Conservation (phyloP, 139 green algal species). For the Closterium sp. region DNA sequence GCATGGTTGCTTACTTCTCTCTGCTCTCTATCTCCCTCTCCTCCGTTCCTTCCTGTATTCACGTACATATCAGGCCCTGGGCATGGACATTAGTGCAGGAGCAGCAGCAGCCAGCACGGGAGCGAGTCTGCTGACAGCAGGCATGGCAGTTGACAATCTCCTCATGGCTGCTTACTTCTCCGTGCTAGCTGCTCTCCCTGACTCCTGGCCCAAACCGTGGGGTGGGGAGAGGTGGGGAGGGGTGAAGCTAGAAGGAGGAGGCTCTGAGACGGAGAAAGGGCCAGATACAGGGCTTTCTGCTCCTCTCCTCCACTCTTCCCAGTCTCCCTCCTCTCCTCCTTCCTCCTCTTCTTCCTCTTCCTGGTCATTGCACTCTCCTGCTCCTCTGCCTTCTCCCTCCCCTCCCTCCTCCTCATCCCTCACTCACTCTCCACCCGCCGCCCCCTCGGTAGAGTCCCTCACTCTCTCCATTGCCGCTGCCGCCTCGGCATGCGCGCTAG, state of each 20-base stretch:
- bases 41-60: too few species aligned
- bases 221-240: not conserved
- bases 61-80: not conserved
- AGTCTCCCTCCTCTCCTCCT: not conserved
- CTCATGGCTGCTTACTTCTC: not conserved
- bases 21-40: not conserved
- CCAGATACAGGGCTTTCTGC: not conserved
- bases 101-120: not conserved
- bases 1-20: not conserved
- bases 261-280: not conserved
- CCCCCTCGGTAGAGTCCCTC: not conserved
- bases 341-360: too few species aligned
- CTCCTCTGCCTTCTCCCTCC: not conserved
- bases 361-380: too few species aligned
- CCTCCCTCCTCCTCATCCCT: not conserved
- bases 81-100: not conserved
- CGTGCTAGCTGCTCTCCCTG: not conserved
- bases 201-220: not conserved
- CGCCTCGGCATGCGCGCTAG: not conserved
- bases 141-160: not conserved
- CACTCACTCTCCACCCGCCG: not conserved
- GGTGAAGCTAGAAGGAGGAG: not conserved
- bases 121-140: not conserved
- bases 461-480: not conserved
- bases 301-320: not conserved